phyloP scores from a whole-genome alignment of 176 grass and related monocot genomes.

The Thinopyrum elongatum region DNA sequence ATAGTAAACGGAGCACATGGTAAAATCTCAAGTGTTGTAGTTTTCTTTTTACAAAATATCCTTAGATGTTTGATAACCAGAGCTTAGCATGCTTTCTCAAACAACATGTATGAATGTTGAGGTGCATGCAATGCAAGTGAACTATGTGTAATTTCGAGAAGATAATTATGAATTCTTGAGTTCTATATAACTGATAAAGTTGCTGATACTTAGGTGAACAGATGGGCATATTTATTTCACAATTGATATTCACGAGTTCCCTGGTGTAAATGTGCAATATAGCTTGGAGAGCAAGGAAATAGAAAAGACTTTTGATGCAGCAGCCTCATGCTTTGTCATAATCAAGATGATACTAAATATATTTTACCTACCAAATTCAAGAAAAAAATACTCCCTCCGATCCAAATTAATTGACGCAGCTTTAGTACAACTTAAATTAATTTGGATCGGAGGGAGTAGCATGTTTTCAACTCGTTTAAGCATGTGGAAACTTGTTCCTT shows the following conservation, averaged over 20 bases:
- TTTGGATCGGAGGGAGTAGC: too few relatives aligned
- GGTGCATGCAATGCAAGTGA: neutral
- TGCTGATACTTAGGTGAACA: neutral
- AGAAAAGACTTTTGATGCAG: conserved; percentile 5
- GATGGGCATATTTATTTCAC: neutral
- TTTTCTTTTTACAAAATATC: neutral
- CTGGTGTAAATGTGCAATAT: conserved; percentile 15
- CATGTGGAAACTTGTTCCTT: neutral
- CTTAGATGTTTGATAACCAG: neutral
- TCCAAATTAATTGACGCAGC: too few relatives aligned
- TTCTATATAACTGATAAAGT: neutral
- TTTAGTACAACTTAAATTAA: too few relatives aligned
- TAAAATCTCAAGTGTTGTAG: neutral
- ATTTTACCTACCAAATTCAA: neutral
- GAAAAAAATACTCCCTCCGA: neutral
- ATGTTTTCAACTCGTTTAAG: neutral
- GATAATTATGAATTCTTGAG: neutral
- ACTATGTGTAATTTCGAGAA: conserved; percentile 1
- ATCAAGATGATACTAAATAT: conserved; percentile 1
- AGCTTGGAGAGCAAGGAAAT: conserved; percentile 1
- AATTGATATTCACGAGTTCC: conserved; percentile 1
- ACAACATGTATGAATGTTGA: neutral
- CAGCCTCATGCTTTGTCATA: neutral
- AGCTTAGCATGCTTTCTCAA: neutral
- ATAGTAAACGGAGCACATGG: neutral